These are phyloP conservation scores for Nosema muscidifuracis DNA, from an alignment of 371 early-diverging fungal genomes.

Conservation along the genomic window DNA sequence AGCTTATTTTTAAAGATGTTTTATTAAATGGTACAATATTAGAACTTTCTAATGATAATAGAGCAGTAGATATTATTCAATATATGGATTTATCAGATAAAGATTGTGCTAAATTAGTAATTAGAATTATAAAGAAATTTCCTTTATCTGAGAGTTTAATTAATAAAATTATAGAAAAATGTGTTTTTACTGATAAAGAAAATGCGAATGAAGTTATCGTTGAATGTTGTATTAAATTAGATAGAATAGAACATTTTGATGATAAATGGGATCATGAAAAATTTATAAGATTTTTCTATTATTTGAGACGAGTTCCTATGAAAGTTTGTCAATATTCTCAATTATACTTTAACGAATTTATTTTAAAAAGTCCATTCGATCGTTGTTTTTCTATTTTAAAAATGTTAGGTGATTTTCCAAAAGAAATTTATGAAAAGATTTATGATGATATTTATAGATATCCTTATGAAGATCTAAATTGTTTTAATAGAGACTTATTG, in stretches of 20 bases:
- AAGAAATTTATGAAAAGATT: conserved; percentile 39
- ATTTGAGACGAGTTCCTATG: conserved; percentile 20
- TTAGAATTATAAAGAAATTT: conserved; percentile 39
- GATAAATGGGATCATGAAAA: conserved; percentile 33
- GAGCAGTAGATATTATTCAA: conserved; percentile 16
- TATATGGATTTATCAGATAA: conserved; percentile 52
- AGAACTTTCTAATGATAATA: conserved; percentile 25
- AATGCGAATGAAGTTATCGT: conserved; percentile 34
- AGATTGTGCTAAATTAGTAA: conserved; percentile 34
- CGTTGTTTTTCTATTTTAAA: conserved; percentile 54
- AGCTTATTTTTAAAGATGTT: conserved; percentile 13
- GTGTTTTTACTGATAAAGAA: background rate
- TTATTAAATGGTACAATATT: conserved; percentile 11
- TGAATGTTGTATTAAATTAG: conserved; percentile 30
- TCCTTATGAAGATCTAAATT: conserved; percentile 25
- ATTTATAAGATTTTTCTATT: conserved; percentile 42
- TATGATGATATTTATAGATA: conserved; percentile 40
- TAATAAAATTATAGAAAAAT: conserved; percentile 4
- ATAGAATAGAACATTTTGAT: conserved; percentile 23
- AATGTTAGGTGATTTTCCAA: conserved; percentile 40
- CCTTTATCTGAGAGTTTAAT: background rate
- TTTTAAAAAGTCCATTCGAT: conserved; percentile 45
- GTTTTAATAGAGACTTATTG: conserved; percentile 52
- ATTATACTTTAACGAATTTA: conserved; percentile 26
- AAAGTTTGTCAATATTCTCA: conserved; percentile 22